Conservation (phyloP, 148 eudicot genomes). For the Beta vulgaris region DNA sequence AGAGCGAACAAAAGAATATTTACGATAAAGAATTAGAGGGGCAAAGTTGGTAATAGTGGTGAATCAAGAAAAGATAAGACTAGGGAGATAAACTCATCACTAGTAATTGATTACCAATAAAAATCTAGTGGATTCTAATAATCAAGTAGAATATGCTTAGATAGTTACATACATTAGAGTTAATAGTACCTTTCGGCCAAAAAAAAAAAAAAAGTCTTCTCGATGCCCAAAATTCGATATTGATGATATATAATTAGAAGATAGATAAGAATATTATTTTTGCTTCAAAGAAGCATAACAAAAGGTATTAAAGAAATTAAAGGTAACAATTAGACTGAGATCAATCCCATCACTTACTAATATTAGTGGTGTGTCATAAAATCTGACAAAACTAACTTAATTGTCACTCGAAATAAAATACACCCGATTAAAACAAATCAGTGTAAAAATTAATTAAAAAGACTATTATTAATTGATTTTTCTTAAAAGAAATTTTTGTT, state of each 20-base stretch:
- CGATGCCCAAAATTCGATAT: background rate
- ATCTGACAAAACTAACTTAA: too few species aligned
- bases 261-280: background rate
- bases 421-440: too few species aligned
- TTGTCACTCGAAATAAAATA: too few species aligned
- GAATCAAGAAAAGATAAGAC: background rate
- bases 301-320: background rate
- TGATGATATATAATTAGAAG: background rate
- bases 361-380: conserved; percentile 12
- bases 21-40: background rate
- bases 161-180: background rate
- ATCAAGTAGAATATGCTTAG: conserved; percentile 11
- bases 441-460: too few species aligned
- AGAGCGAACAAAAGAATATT: background rate
- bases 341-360: conserved; percentile 25
- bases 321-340: conserved; percentile 22
- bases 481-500: too few species aligned
- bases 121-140: conserved; percentile 3
- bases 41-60: conserved; percentile 14
- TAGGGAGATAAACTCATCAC: background rate
- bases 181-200: background rate
- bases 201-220: background rate
- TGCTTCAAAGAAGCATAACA: background rate
- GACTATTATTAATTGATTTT: too few species aligned
- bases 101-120: background rate